Conservation (phyloP, 2,329 filamentous ascomycete species). For the Paraphaeosphaeria sporulosa region DNA sequence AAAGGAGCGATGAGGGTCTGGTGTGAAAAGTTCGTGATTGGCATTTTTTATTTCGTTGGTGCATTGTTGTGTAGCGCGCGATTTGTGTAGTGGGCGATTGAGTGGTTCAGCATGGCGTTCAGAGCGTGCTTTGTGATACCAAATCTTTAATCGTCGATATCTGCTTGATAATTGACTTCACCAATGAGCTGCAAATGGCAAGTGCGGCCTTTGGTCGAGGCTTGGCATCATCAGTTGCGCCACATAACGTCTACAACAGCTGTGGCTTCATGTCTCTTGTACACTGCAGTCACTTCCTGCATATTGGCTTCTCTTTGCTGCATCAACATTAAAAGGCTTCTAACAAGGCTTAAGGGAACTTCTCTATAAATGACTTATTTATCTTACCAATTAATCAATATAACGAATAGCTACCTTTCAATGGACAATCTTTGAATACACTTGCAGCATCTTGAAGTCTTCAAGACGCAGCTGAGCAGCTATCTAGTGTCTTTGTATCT, state of each 20-base stretch:
- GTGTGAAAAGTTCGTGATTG: neutral
- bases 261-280: no score
- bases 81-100: constrained; percentile 49
- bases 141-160: neutral
- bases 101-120: neutral
- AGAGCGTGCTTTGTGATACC: neutral
- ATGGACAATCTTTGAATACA: neutral
- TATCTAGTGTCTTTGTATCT: neutral
- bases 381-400: no score
- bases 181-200: no score
- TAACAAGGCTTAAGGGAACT: no score
- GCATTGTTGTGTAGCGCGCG: neutral
- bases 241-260: no score
- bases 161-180: no score
- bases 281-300: no score
- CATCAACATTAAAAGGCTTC: no score
- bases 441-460: neutral
- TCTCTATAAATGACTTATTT: no score
- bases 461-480: neutral
- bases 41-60: neutral
- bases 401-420: neutral
- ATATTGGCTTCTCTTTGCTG: no score
- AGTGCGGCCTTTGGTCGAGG: no score
- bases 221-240: no score
- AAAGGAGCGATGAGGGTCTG: constrained; percentile 20